A percentile compares a stretch with the other conserved stretches of the same genome.
phyloP scores from a whole-genome alignment of 805 yeast species.

The Lipomyces japonicus region DNA sequence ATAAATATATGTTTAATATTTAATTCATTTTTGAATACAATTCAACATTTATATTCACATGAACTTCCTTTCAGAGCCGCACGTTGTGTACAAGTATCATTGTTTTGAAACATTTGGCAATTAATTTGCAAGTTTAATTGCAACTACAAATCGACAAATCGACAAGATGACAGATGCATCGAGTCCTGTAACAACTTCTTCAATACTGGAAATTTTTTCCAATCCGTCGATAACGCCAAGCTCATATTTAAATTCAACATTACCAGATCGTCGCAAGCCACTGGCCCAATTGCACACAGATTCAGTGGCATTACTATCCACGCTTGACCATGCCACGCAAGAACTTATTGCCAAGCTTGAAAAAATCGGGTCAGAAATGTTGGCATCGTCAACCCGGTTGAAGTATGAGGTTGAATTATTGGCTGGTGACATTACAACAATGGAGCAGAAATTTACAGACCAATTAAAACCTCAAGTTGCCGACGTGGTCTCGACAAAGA shows the following conservation, averaged over 20 bases:
- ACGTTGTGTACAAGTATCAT: too few relatives aligned
- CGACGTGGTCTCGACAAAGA: conserved; percentile 15
- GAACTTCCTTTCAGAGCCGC: too few relatives aligned
- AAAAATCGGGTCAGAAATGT: conserved; percentile 23
- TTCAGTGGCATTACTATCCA: conserved; percentile 19
- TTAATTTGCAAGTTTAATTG: too few relatives aligned
- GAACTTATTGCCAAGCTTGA: conserved; percentile 24
- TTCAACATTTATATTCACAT: too few relatives aligned
- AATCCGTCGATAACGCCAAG: conserved; percentile 22
- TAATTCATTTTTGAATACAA: too few relatives aligned
- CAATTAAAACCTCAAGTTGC: conserved; percentile 19
- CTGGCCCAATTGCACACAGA: conserved; percentile 23
- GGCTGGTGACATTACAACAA: conserved; percentile 24
- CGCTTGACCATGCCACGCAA: conserved; percentile 24
- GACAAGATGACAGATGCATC: too few relatives aligned
- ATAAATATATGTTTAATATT: too few relatives aligned
- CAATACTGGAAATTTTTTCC: conserved; percentile 17
- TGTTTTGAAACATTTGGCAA: too few relatives aligned
- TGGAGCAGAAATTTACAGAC: conserved; percentile 7
- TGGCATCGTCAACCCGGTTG: conserved; percentile 19
- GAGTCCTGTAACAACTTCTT: conserved; percentile 8
- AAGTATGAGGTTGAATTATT: conserved; percentile 27
- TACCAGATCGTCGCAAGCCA: conserved; percentile 13
- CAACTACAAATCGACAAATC: too few relatives aligned
- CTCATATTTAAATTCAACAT: conserved; percentile 18